Base-by-base conservation (phyloP, 768 basidiomycete genomes). In the Rhizopogon roseolus region DNA sequence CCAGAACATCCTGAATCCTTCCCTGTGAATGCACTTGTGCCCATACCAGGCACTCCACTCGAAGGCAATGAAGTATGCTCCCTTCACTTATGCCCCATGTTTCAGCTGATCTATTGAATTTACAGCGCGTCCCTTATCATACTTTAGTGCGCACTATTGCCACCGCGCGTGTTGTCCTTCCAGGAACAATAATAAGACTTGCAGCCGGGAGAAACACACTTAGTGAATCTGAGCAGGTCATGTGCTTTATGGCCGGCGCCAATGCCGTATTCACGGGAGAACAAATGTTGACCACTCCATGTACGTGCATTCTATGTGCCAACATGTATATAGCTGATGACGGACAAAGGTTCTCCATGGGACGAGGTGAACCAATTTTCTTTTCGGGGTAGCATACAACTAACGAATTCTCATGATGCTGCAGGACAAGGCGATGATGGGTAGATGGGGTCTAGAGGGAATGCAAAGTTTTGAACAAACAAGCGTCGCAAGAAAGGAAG, bases 241-340 rank as follows among this genome's bases (percentile, higher is more conserved):
- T 98, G 88, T 94, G 93, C 65, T 98, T 98, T 74, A 89, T 98
- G 90, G 94, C 96, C 1, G 96, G 96, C 22, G 96, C 95, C 19
- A 98, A 98, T 65, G 96, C 96, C 19, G 87, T 98, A 56, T 98
- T 98, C 69, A 98, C 96, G n/a, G 96, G 95, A 41, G 96, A 98
- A 66, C 80, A 86, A 61, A 98, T 98, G 96, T 70, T 98, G 60
- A 98, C 96, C 11, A 98, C 96, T 13, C 93, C 95, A 43, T 97
- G 94, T 88, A 63, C 73, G 90, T 77, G 32, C 28, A 49, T 54
- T 43, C 41, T 44, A 14, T 54, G 48, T 27, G 16, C 14, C 13
- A 40, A 14, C 41, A 45, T 41, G 9, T 39, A 45, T 39, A 43
- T 10, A 54, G n/a, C 45, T 58, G 13, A 63, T 38, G 32, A 40